Percentiles rank a stretch among this genome's conserved stretches.
phyloP scores from a whole-genome alignment of 192 early-diverging fungal species.

The Powellomyces hirtus region DNA sequence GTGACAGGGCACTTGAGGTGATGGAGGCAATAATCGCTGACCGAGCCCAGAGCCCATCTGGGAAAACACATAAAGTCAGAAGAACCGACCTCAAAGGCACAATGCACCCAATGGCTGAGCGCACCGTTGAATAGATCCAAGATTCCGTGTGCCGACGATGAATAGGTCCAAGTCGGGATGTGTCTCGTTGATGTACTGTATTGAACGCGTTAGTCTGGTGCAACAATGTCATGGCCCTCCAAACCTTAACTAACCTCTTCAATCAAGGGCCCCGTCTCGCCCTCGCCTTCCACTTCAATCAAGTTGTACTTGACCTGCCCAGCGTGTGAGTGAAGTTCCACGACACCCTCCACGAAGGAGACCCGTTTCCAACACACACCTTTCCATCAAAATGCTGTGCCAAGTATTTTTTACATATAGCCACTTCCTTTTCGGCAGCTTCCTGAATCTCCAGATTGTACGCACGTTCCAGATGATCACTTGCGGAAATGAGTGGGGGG shows the following conservation, averaged over 20 bases:
- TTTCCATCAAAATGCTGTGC: not conserved
- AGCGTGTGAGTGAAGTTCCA: not conserved
- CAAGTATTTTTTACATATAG: conserved; percentile 22
- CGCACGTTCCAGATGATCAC: conserved; percentile 33
- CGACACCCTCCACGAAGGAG: too few relatives aligned
- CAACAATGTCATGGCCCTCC: too few relatives aligned
- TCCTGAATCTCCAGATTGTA: conserved; percentile 36
- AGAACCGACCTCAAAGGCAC: not conserved
- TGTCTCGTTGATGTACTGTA: conserved; percentile 24
- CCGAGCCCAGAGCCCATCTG: conserved; percentile 37
- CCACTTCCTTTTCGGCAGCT: conserved; percentile 21
- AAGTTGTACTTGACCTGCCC: conserved; percentile 27
- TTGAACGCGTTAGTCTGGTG: not conserved
- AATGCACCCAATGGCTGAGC: not conserved
- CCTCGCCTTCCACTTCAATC: conserved; percentile 31
- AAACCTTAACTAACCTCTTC: conserved; percentile 37
- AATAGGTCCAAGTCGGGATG: conserved; percentile 27
- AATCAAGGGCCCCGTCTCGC: conserved; percentile 34
- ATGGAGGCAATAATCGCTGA: conserved; percentile 32
- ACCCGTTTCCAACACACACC: too few relatives aligned
- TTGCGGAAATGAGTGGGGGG: not conserved
- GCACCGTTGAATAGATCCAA: conserved; percentile 25
- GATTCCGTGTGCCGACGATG: conserved; percentile 26
- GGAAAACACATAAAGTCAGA: not conserved
- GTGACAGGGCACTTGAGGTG: conserved; percentile 30